Conservation (phyloP, 2,329 filamentous ascomycete species). For the Bipolaris sorokiniana region DNA sequence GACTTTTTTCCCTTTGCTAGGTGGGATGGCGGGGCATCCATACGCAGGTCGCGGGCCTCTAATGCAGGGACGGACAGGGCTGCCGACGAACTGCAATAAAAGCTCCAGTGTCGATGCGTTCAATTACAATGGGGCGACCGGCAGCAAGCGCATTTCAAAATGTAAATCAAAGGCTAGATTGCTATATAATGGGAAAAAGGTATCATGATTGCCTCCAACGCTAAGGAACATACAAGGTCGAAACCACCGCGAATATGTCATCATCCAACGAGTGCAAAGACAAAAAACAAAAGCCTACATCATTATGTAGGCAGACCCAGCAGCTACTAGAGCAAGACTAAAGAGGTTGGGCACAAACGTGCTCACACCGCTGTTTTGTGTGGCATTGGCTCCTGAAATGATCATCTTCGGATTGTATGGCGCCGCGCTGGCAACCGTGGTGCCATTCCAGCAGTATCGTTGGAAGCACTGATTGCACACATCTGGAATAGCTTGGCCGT, state of each 20-base stretch:
- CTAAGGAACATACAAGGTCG: not conserved
- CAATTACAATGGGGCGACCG: slow-evolving; percentile 13
- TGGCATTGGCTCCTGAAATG: slow-evolving; percentile 24
- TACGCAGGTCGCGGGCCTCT: slow-evolving; percentile 2
- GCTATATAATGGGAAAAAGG: slow-evolving; percentile 8
- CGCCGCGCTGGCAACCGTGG: slow-evolving; percentile 49
- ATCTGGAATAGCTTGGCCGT: slow-evolving; percentile 69
- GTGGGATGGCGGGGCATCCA: slow-evolving; percentile 14
- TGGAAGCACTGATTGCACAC: slow-evolving; percentile 79
- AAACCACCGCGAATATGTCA: not conserved
- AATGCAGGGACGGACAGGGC: slow-evolving; percentile 12
- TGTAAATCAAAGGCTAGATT: not conserved
- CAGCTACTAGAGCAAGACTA: slow-evolving; percentile 26
- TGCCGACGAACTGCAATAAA: slow-evolving; percentile 21
- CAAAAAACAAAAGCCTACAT: slow-evolving; percentile 14
- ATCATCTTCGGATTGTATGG: slow-evolving; percentile 39
- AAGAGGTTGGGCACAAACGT: slow-evolving; percentile 33
- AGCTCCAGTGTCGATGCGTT: not conserved
- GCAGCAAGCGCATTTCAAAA: not conserved
- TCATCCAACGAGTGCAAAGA: not conserved
- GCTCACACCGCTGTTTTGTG: slow-evolving; percentile 30
- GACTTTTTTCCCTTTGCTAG: slow-evolving; percentile 19
- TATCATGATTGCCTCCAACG: slow-evolving; percentile 7
- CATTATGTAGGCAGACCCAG: slow-evolving; percentile 23
- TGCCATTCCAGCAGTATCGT: slow-evolving; percentile 94